Evolutionary conservation across 495 filamentous ascomycete genomes (phyloP).

Genomic region (Letharia columbiana): DNA sequence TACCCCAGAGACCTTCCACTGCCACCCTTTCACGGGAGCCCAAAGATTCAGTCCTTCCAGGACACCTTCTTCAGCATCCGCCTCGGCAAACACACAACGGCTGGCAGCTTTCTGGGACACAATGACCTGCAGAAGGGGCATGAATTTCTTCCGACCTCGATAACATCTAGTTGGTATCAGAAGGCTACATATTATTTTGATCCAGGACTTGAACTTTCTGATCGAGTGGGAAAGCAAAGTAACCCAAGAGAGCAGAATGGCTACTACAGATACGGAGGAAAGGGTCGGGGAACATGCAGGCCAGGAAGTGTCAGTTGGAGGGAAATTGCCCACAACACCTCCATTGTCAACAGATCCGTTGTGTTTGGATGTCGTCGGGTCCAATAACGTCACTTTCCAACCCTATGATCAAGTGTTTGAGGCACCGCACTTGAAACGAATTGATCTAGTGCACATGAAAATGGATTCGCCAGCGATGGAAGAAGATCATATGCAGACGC

Average conservation of each 20-base stretch:
- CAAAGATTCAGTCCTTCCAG: not conserved
- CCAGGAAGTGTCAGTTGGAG: not conserved
- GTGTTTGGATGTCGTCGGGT: not conserved
- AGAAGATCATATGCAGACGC: conserved; percentile 7
- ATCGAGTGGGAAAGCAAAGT: not conserved
- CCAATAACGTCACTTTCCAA: not conserved
- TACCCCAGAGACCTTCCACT: not conserved
- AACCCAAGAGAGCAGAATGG: not conserved
- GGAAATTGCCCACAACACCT: not conserved
- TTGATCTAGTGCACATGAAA: not conserved
- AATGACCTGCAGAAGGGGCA: conserved; percentile 12
- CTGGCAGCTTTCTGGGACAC: not conserved
- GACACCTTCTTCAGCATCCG: not conserved
- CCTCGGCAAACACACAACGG: not conserved
- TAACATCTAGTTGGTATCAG: conserved; percentile 10
- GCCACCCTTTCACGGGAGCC: not conserved
- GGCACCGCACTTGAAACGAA: not conserved
- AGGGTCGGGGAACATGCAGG: not conserved
- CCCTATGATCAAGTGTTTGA: not conserved
- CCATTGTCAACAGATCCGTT: not conserved
- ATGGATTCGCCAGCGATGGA: not conserved
- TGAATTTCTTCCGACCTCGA: conserved; percentile 17
- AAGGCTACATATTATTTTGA: not conserved
- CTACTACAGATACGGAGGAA: not conserved
- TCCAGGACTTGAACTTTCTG: not conserved